Evolutionary conservation across 768 basidiomycete species (phyloP), one percentile per base, ranked within the genome.

Genomic region (Mycena metata): DNA sequence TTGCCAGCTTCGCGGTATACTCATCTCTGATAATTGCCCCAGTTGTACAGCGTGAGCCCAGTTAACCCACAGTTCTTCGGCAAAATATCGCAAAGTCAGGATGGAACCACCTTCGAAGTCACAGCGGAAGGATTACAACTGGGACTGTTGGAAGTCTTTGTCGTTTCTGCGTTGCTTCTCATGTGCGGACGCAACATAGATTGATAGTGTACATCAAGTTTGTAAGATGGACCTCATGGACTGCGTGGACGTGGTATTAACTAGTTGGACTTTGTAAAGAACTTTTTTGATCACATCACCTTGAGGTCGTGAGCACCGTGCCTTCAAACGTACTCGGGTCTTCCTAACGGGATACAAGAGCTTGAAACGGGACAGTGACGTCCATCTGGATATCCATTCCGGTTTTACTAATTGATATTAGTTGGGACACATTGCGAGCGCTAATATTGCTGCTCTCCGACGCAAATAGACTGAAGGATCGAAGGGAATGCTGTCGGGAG

Each of bases 171-270:
- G 12, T 45, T 70, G 57, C 42, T 70, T 23, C 35, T 70, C 24
- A 62, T 70, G 60, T 70, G 55, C 13, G 69, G 69, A 43, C 64
- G 69, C 36, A 70, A 64, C 30, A 70, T 70, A 19, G 69, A 70
- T n/a, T 70, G 65, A 67, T 41, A 15, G 30, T 24, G 13, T 50
- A 17, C 30, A 52, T 50, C 24, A 16, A 52, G 15, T 52, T 17
- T 52, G 51, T 52, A 30, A n/a, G 33, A 35, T 35, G 4, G 33
- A 52, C 16, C 33, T 30, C 8, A 19, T 52, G 30, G 49, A 39
- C 39, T 3, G 39, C 39, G 39, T 39, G 39, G 39, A 39, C 39
- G 39, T 39, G 39, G 39, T 39, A 39, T 39, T 39, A 39, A 10
- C 39, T 15, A 39, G 39, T 39, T 39, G 11, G 11, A 39, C 39